Base-by-base conservation (phyloP, 176 grass and related monocot genomes). In the Microstegium vimineum region DNA sequence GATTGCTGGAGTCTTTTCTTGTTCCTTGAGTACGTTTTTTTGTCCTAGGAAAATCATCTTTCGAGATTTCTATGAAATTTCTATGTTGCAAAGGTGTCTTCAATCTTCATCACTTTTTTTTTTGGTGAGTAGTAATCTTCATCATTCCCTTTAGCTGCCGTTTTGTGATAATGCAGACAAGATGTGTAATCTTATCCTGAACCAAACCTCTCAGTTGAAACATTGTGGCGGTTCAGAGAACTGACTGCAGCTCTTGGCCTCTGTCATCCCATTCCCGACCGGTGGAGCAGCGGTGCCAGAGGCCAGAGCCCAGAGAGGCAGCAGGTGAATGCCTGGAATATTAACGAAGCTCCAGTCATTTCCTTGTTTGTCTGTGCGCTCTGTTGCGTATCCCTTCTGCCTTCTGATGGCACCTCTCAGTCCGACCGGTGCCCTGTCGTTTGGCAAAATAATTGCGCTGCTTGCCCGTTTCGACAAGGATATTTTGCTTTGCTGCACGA, bases 361-460 rank as follows among this genome's bases (percentile, higher is more conserved):
- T 49, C 46, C 46, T 12, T 15, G 13, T 18, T 49, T 49, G 42
- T 45, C 46, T 18, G 14, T 18, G 46, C 5, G 5, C 18, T 49
- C 46, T 46, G 14, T 16, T 46, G 14, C 43, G 14, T 46, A 46
- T 46, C 43, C 43, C 43, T 46, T 14, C 5, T 5, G 46, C 46
- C 5, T 51, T 49, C 47, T 51, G 47, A 51, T 51, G 47, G 20
- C 20, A 17, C 47, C 17, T 17, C 20, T 51, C 45, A 17, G 4
- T 1, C 1, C 45, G 17, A 5, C 45, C 66, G 37, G 77, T 6
- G 2, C 40, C 68, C 30, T 69, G 64, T 82, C 49, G 30, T 45
- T 60, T 22, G 59, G 66, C 4, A 84, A 73, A 81, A 82, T 59
- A 38, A 74, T 65, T 49, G 60, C 35, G 37, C 66, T 78, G 88